Evolutionary conservation across 139 green algal genomes (phyloP).

Genomic region (Axilococcus clingmanii): DNA sequence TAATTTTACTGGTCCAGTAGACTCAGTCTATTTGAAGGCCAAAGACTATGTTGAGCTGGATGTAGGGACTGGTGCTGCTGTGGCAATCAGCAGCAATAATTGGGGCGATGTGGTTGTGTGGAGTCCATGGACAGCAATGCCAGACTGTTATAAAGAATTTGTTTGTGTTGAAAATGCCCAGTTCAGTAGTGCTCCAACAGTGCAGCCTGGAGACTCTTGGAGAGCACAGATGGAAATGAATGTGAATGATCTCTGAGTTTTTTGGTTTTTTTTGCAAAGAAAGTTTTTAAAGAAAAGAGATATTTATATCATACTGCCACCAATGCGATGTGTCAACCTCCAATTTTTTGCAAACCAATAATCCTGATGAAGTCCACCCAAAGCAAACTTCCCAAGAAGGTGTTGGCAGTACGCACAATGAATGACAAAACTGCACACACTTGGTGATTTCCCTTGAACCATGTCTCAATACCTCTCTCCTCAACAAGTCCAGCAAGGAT

Average conservation of each 20-base stretch:
- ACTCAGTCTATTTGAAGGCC: conserved; percentile 79
- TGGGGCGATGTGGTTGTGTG: conserved; percentile 49
- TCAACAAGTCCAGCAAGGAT: conserved; percentile 86
- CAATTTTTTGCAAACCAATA: conserved; percentile 57
- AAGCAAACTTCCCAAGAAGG: conserved; percentile 72
- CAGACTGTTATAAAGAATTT: conserved; percentile 72
- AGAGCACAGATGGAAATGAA: conserved; percentile 2
- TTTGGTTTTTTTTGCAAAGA: background rate
- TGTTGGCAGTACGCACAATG: conserved; percentile 60
- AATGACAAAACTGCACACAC: conserved; percentile 70
- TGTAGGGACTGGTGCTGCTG: conserved; percentile 51
- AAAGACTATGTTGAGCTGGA: conserved; percentile 69
- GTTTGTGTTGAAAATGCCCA: conserved; percentile 78
- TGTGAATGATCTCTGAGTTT: conserved; percentile 8
- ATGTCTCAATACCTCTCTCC: conserved; percentile 82
- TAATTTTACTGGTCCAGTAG: conserved; percentile 48
- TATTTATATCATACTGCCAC: background rate
- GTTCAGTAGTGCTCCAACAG: conserved; percentile 32
- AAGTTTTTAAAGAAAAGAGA: background rate
- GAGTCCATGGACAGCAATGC: conserved; percentile 50
- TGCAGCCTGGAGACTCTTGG: conserved; percentile 56
- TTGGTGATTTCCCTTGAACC: conserved; percentile 55
- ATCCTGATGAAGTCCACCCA: conserved; percentile 88
- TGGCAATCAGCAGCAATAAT: conserved; percentile 27
- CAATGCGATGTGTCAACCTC: no score